A percentile compares a stretch with the other conserved stretches of the same genome.
phyloP scores from a whole-genome alignment of 163 green algal genomes.

The Botryococcus braunii region DNA sequence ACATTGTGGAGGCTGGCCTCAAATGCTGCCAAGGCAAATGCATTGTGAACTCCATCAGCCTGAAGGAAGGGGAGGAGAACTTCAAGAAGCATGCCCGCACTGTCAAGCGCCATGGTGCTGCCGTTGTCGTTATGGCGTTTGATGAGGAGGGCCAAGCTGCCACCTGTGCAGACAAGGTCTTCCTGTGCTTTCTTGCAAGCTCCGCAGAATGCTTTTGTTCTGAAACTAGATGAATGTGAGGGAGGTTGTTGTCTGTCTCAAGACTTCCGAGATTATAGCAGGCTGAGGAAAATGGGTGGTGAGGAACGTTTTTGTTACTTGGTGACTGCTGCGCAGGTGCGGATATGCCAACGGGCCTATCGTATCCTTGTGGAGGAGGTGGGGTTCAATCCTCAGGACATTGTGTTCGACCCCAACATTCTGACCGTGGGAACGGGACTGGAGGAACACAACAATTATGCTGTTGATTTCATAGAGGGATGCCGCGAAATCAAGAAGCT shows the following conservation, averaged over 20 bases:
- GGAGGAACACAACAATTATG: constrained; percentile 98
- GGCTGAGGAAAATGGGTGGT: background rate
- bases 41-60: constrained; percentile 97
- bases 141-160: constrained; percentile 94
- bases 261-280: background rate
- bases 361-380: constrained; percentile 91
- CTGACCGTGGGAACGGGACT: constrained; percentile 94
- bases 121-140: constrained; percentile 98
- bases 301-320: background rate
- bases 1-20: constrained; percentile 93
- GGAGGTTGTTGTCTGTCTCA: background rate
- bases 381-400: constrained; percentile 92
- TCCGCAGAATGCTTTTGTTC: background rate
- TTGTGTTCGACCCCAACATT: constrained; percentile 99
- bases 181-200: constrained; percentile 9
- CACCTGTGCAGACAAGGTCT: constrained; percentile 65
- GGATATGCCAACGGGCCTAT: constrained; percentile 91
- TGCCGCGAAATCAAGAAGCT: constrained; percentile 88
- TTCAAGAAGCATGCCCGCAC: constrained; percentile 76
- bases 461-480: constrained; percentile 93
- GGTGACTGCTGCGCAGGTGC: constrained; percentile 30
- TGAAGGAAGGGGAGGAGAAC: constrained; percentile 94
- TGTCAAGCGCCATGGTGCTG: constrained; percentile 83
- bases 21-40: constrained; percentile 95
- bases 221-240: no score